A percentile compares a stretch with the other conserved stretches of the same genome.
These are phyloP conservation scores for Tolypocladium capitatum DNA, from an alignment of 2,329 filamentous ascomycete species.

Conservation along the genomic window DNA sequence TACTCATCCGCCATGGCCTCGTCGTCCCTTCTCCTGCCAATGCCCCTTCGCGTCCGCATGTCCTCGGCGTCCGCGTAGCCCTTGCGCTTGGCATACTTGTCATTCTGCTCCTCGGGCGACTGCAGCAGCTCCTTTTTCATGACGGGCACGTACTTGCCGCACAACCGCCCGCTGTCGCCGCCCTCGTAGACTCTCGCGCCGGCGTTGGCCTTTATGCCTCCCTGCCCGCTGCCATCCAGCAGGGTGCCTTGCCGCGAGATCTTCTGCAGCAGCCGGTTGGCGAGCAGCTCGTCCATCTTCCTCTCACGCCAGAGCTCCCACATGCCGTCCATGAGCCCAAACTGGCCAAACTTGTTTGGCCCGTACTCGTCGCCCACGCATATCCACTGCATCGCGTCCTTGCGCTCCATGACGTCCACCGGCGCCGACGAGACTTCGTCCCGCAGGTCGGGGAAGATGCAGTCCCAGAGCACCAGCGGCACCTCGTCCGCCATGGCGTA, in stretches of 20 bases:
- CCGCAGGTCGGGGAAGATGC: constrained; percentile 56
- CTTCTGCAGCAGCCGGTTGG: constrained; percentile 58
- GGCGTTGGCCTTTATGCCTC: constrained; percentile 18
- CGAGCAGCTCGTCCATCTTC: constrained; percentile 84
- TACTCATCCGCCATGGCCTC: constrained; percentile 12
- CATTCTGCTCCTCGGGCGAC: constrained; percentile 41
- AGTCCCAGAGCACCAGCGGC: constrained; percentile 92
- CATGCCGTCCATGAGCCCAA: constrained; percentile 57
- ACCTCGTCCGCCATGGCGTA: constrained; percentile 87
- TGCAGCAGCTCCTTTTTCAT: constrained; percentile 36
- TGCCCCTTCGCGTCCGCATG: constrained; percentile 22
- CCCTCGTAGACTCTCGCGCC: constrained; percentile 37
- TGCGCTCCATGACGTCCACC: constrained; percentile 10
- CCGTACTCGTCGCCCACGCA: constrained; percentile 56
- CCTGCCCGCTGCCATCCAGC: constrained; percentile 21
- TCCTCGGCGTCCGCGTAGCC: constrained; percentile 42
- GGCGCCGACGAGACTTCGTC: background rate
- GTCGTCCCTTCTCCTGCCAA: constrained; percentile 17
- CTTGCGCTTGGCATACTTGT: constrained; percentile 47
- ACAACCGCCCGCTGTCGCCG: constrained; percentile 34
- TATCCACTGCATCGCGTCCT: constrained; percentile 61
- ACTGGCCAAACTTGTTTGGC: constrained; percentile 47
- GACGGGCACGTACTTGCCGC: constrained; percentile 42
- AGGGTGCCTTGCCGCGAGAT: constrained; percentile 27
- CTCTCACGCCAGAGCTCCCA: constrained; percentile 74